Percentiles rank a stretch among this genome's conserved stretches.
Evolutionary conservation across 306 rosid genomes (phyloP).

Genomic region (Gastrolobium villosum): DNA sequence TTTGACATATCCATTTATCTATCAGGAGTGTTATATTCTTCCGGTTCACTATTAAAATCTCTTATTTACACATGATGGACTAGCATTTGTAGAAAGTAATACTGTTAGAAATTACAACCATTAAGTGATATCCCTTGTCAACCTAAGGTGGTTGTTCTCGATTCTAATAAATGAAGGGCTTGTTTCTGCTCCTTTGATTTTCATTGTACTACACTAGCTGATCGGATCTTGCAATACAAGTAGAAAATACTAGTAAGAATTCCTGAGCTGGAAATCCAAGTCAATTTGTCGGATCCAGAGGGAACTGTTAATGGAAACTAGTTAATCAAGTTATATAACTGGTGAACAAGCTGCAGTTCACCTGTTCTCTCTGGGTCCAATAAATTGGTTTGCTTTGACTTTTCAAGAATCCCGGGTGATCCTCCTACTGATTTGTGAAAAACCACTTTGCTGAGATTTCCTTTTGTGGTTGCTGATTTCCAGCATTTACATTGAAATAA

Average conservation of each 20-base stretch:
- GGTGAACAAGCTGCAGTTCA: neutral
- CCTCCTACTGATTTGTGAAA: neutral
- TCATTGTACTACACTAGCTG: neutral
- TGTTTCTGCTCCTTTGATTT: neutral
- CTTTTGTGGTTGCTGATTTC: neutral
- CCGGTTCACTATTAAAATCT: too few species aligned
- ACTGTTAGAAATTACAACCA: too few species aligned
- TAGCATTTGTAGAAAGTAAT: too few species aligned
- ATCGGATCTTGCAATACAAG: neutral
- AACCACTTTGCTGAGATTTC: neutral
- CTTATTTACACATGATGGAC: too few species aligned
- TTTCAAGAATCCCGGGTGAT: conserved; percentile 6
- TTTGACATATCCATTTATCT: too few species aligned
- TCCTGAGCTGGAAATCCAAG: neutral
- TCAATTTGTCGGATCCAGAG: neutral
- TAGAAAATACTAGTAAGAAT: neutral
- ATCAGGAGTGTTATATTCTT: too few species aligned
- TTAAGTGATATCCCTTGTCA: too few species aligned
- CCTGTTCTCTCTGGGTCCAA: neutral
- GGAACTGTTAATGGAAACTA: neutral
- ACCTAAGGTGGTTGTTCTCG: neutral
- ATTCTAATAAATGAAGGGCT: neutral
- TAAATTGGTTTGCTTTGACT: neutral
- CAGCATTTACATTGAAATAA: neutral
- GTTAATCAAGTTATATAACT: neutral